phyloP scores from a whole-genome alignment of 1,284 basidiomycete genomes.

The Trametes pubescens region DNA sequence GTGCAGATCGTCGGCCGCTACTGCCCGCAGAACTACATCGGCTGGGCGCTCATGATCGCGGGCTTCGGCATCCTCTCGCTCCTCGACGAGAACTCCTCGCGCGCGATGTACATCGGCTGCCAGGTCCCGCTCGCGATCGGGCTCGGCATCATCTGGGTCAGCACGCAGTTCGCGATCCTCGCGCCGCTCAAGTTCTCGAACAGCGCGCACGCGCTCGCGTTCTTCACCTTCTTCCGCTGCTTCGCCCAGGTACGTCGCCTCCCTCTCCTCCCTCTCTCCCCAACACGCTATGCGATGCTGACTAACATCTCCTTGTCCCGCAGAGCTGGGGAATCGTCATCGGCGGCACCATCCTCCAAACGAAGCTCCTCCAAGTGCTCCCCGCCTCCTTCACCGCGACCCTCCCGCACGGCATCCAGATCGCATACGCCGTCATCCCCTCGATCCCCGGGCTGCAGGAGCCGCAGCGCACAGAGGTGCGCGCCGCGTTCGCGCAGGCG shows the following conservation, averaged over 20 bases:
- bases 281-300: background rate
- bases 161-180: slow-evolving; percentile 34
- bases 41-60: slow-evolving; percentile 48
- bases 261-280: no score
- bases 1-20: slow-evolving; percentile 44
- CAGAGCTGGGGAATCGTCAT: slow-evolving; percentile 33
- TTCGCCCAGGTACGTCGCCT: slow-evolving; percentile 37
- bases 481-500: slow-evolving; percentile 25
- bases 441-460: slow-evolving; percentile 11
- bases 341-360: slow-evolving; percentile 31
- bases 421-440: slow-evolving; percentile 32
- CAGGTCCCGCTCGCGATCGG: slow-evolving; percentile 44
- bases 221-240: slow-evolving; percentile 42
- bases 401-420: slow-evolving; percentile 19
- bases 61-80: slow-evolving; percentile 48
- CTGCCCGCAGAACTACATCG: slow-evolving; percentile 46
- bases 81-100: slow-evolving; percentile 44
- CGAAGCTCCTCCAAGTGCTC: slow-evolving; percentile 17
- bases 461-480: slow-evolving; percentile 22
- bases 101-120: slow-evolving; percentile 42
- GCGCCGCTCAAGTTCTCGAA: slow-evolving; percentile 43
- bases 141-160: slow-evolving; percentile 37
- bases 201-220: slow-evolving; percentile 42
- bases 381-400: slow-evolving; percentile 20
- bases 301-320: background rate